Percentiles rank a stretch among this genome's conserved stretches.
Conservation (phyloP, 352 stramenopile genomes). For the Blastocystis sp. region DNA sequence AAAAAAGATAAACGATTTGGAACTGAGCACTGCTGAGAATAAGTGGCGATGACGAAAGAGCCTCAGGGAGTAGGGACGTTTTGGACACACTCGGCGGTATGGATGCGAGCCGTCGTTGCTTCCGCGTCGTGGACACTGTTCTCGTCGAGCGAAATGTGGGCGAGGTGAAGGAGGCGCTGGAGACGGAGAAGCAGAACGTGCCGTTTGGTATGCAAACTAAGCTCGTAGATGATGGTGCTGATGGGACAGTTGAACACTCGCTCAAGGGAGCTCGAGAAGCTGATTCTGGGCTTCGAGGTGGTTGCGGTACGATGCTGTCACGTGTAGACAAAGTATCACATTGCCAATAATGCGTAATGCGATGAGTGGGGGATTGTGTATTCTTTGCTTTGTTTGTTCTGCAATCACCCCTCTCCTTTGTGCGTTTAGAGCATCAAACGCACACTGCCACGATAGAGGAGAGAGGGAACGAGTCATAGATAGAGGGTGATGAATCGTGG, state of each 20-base stretch:
- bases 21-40: conserved; percentile 61
- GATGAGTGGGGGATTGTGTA: neutral
- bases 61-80: conserved; percentile 19
- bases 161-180: conserved; percentile 56
- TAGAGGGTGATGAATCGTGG: too few relatives aligned
- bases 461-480: too few relatives aligned
- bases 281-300: conserved; percentile 51
- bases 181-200: conserved; percentile 59
- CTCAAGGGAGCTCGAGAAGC: conserved; percentile 42
- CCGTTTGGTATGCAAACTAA: neutral
- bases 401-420: neutral
- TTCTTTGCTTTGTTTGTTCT: neutral
- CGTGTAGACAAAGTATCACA: conserved; percentile 54
- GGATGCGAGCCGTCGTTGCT: conserved; percentile 30
- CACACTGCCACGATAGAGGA: too few relatives aligned
- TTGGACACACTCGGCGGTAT: conserved; percentile 61
- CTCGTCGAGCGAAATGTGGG: conserved; percentile 63
- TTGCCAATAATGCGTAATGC: neutral
- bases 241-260: conserved; percentile 67
- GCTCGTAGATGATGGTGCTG: conserved; percentile 60
- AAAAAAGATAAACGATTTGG: conserved; percentile 64
- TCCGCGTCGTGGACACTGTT: conserved; percentile 60
- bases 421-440: too few relatives aligned
- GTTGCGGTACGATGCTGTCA: neutral
- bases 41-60: neutral